A percentile compares a stretch with the other conserved stretches of the same genome.
phyloP scores from a whole-genome alignment of 257 asterid genomes.

The Nicotiana tomentosiformis region DNA sequence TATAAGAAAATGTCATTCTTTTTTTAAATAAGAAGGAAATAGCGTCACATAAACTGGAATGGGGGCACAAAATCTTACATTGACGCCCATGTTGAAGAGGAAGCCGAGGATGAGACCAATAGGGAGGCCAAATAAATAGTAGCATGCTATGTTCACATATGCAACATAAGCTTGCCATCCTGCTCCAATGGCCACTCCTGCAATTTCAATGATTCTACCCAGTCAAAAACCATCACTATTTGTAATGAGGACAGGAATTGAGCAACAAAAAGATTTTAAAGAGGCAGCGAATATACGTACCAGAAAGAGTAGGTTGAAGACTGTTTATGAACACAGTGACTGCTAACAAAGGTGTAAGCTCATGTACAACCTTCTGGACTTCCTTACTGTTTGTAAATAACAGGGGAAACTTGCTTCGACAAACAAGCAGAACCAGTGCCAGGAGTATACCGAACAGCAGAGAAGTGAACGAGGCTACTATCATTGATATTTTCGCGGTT shows the following conservation, averaged over 20 bases:
- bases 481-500: slow-evolving; percentile 32
- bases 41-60: too few species aligned
- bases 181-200: slow-evolving; percentile 54
- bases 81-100: slow-evolving; percentile 28
- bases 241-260: too few species aligned
- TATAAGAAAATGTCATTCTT: too few species aligned
- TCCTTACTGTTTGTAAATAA: slow-evolving; percentile 27
- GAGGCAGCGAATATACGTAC: slow-evolving; percentile 10
- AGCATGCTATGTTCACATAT: slow-evolving; percentile 34
- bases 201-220: neutral
- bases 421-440: slow-evolving; percentile 19
- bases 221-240: neutral
- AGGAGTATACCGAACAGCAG: slow-evolving; percentile 27
- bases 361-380: slow-evolving; percentile 30
- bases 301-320: slow-evolving; percentile 42
- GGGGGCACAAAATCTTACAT: slow-evolving; percentile 1
- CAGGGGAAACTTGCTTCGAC: slow-evolving; percentile 27
- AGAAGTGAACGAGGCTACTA: slow-evolving; percentile 33
- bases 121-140: slow-evolving; percentile 41
- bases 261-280: too few species aligned
- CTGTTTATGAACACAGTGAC: slow-evolving; percentile 30
- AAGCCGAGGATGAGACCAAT: slow-evolving; percentile 33
- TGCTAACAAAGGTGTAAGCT: slow-evolving; percentile 48
- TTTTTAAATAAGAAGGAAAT: neutral
- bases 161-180: slow-evolving; percentile 55